Evolutionary conservation across 2,329 filamentous ascomycete species (phyloP), one percentile per base, ranked within the genome.

Genomic region (Zymoseptoria crescenta): DNA sequence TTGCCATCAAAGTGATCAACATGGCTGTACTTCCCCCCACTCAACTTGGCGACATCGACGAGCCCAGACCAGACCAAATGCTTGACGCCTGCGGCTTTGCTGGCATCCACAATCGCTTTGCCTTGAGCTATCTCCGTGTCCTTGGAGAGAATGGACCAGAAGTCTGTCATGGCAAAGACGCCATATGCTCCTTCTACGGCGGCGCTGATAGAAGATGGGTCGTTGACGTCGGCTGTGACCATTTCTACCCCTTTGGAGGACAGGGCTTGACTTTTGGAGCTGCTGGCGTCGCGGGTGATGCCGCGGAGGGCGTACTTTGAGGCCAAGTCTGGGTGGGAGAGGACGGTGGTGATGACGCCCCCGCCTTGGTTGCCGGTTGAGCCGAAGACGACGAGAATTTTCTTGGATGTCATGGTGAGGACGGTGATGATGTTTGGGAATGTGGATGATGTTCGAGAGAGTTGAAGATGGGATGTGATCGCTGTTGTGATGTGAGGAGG

Each of bases 301-400:
- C 75, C 84, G 29, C 83, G 80, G 48, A 87, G 73, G 4, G 73
- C 68, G 74, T 78, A 85, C 49, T 76, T 69, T 51, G 75, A 72
- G n/a, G 74, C 75, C 1, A 81, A 73, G 53, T 76, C 72, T 0
- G 79, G 70, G 65, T 75, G 72, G 24, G 68, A 62, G 9, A 80
- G 74, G 19, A 82, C 68, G 48, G 68, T 65, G 30, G 74, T 69
- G 55, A 82, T 78, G 52, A 86, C 76, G 8, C 80, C 81, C 62
- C 81, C 79, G 54, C 84, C 84, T 72, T 87, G 84, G 59, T 80
- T 79, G 59, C 83, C 82, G 19, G 83, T 86, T 50, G 82, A 80
- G 28, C 83, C 83, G 64, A 85, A 80, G 10, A 86, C 75, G 51
- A 79, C 80, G 67, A 85, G 75, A 65, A 81, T 73, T 64, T 79